phyloP scores from a whole-genome alignment of 192 early-diverging fungal species.

The Ambispora gerdemannii region DNA sequence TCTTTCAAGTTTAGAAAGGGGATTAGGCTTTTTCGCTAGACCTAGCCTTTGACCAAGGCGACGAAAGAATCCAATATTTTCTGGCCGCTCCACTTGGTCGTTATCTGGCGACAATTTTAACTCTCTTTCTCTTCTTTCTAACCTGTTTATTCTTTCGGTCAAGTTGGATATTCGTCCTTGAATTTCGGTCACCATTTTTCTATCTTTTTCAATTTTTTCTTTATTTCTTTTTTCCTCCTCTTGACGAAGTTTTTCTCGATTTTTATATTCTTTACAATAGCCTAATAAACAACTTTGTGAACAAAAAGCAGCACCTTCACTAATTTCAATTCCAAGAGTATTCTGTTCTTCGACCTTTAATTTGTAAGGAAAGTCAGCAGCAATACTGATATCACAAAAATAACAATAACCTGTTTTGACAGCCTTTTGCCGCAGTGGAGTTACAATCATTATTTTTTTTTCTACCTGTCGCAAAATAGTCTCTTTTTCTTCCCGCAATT shows the following conservation, averaged over 20 bases:
- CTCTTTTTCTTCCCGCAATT: slow-evolving; percentile 6
- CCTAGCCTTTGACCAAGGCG: slow-evolving; percentile 1
- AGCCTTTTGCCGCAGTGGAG: slow-evolving; percentile 1
- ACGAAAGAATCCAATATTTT: neutral
- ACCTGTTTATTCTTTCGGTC: slow-evolving; percentile 11
- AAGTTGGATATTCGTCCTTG: neutral
- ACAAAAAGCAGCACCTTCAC: slow-evolving; percentile 3
- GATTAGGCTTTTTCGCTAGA: slow-evolving; percentile 5
- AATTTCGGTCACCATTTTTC: slow-evolving; percentile 11
- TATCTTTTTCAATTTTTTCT: slow-evolving; percentile 5
- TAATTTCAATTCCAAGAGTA: neutral
- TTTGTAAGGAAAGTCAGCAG: slow-evolving; percentile 10
- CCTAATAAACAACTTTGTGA: neutral
- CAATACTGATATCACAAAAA: slow-evolving; percentile 8
- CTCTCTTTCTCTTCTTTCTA: slow-evolving; percentile 9
- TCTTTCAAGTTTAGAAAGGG: slow-evolving; percentile 17
- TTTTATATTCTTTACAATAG: slow-evolving; percentile 10
- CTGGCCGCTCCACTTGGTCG: neutral
- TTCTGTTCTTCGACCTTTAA: slow-evolving; percentile 2
- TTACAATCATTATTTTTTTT: slow-evolving; percentile 22
- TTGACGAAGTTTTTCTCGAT: slow-evolving; percentile 1
- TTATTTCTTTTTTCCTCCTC: slow-evolving; percentile 20
- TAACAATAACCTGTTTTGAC: slow-evolving; percentile 13
- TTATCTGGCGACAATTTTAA: neutral
- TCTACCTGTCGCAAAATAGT: slow-evolving; percentile 3